Base-by-base conservation (phyloP, 768 basidiomycete genomes). In the Cantharellus anzutake region DNA sequence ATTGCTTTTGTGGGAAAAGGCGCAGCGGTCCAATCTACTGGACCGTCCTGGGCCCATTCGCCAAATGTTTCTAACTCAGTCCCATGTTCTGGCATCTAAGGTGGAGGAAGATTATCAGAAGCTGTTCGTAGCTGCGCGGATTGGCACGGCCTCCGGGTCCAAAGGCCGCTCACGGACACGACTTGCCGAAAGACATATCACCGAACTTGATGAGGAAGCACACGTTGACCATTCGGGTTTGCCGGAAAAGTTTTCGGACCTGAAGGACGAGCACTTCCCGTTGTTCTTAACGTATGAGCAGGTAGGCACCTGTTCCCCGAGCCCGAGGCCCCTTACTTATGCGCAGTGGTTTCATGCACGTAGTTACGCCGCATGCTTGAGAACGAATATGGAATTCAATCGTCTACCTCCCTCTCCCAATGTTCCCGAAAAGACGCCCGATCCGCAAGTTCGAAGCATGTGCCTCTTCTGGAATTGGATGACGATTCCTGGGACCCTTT, bases 31-130 rank as follows among this genome's bases (percentile, higher is more conserved):
- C 7, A 42, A 35, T 34, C 56, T 39, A 55, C 14, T 29, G 4
- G 34, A 42, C n/a, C 61, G 50, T 2, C 5, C 11, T 11, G 5
- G 7, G 38, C 5, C 20, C 5, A 20, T n/a, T 58, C 58, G 58
- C 57, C 62, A 63, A 42, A 50, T 63, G 0, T 63, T 63, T 38
- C 51, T 63, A 5, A 63, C 62, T 11, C 62, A 63, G 34, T 63
- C 62, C 29, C 55, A 42, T 20, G 42, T 80, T 16, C 74, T 86
- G 2, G 82, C 82, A 0, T 71, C 70, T 16, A 83, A 82, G 62
- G 84, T 86, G n/a, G 74, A 81, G 62, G 79, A 81, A 50, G 80
- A 83, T 65, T 87, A 80, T 64, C 59, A 63, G 3, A 77, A 77
- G 63, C 68, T 84, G n/a, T 63, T 76, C 5, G 69, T 72, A 4